These are phyloP conservation scores for Flaveria floridana DNA, from an alignment of 140 eudicot genomes.

Conservation along the genomic window DNA sequence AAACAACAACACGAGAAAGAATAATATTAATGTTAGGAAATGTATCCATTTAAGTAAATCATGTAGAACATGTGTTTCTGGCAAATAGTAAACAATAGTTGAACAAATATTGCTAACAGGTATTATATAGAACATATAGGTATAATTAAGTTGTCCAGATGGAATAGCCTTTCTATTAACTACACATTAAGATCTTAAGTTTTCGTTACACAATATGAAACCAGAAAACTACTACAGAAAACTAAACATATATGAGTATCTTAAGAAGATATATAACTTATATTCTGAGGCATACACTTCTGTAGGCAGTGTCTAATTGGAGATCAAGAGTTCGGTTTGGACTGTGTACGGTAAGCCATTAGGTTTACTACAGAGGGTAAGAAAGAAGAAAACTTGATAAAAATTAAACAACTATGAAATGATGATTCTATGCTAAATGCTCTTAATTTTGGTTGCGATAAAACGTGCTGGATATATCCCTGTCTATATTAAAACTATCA, in stretches of 20 bases:
- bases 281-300: conserved; percentile 48
- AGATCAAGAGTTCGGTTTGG: conserved; percentile 44
- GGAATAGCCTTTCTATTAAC: not conserved
- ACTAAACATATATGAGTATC: no score
- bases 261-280: no score
- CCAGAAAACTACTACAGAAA: no score
- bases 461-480: conserved; percentile 50
- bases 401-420: not conserved
- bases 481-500: conserved; percentile 31
- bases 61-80: not conserved
- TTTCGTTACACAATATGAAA: no score
- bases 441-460: not conserved
- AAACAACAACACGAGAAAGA: not conserved
- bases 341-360: conserved; percentile 42
- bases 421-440: not conserved
- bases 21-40: not conserved
- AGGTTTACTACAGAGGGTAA: conserved; percentile 36
- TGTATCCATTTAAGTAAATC: not conserved
- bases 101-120: not conserved
- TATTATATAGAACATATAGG: conserved; percentile 10
- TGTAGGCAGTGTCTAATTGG: conserved; percentile 40
- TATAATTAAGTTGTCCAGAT: conserved; percentile 11
- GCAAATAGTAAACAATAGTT: conserved; percentile 1
- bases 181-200: not conserved
- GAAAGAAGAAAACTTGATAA: not conserved